Conservation (phyloP, 306 rosid genomes). For the Inga oerstediana region DNA sequence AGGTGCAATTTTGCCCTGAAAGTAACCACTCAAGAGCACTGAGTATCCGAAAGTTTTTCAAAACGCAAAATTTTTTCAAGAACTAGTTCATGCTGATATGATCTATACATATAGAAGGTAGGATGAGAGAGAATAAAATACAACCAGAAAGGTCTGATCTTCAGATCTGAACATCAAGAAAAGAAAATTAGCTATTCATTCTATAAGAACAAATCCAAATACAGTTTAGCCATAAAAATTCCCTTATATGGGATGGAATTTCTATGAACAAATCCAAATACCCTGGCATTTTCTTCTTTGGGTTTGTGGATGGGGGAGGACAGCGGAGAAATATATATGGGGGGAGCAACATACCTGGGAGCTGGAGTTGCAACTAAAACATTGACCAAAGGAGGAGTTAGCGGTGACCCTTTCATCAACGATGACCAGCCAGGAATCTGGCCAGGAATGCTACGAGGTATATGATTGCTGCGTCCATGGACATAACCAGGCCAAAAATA, state of each 20-base stretch:
- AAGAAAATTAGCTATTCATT: conserved; percentile 13
- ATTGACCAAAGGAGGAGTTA: conserved; percentile 65
- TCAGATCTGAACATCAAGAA: conserved; percentile 15
- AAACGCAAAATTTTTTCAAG: neutral
- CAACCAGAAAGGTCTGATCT: neutral
- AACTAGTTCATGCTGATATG: neutral
- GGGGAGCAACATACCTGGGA: conserved; percentile 72
- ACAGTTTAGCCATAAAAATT: conserved; percentile 2
- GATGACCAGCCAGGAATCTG: conserved; percentile 80
- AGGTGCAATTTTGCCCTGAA: no score
- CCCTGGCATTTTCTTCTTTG: neutral
- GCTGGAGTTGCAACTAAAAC: conserved; percentile 84
- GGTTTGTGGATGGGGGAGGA: neutral
- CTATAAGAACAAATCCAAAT: conserved; percentile 9
- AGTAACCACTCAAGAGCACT: no score
- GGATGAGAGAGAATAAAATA: conserved; percentile 10
- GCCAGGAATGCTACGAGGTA: conserved; percentile 59
- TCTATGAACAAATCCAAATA: neutral
- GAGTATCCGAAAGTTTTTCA: no score
- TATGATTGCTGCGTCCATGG: conserved; percentile 57
- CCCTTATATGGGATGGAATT: neutral
- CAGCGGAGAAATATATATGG: neutral
- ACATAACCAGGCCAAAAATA: conserved; percentile 87
- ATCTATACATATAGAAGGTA: conserved; percentile 3
- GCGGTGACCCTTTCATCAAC: conserved; percentile 76